These are phyloP conservation scores for Aureobasidium sp. DNA, from an alignment of 2,329 filamentous ascomycete species.

Conservation along the genomic window DNA sequence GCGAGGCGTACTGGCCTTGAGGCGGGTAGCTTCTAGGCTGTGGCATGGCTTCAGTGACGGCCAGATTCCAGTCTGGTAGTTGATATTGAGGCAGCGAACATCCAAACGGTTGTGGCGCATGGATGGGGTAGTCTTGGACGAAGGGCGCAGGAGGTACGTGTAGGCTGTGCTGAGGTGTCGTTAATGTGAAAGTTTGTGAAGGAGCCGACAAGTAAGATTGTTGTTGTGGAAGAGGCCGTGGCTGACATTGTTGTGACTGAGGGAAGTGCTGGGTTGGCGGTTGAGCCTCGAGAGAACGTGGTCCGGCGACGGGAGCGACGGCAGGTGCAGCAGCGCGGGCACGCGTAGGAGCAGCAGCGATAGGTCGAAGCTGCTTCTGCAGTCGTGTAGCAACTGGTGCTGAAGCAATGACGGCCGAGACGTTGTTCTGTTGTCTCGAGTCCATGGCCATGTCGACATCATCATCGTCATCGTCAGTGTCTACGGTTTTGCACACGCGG, in stretches of 20 bases:
- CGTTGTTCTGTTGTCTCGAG: neutral
- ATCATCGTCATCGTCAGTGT: neutral
- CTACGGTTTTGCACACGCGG: neutral
- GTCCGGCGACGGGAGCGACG: neutral
- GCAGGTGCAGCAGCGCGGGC: neutral
- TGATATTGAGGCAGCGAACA: neutral
- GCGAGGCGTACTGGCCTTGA: neutral
- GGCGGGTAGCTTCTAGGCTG: neutral
- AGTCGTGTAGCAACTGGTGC: neutral
- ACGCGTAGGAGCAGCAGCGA: neutral
- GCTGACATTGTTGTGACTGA: neutral
- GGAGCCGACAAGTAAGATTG: neutral
- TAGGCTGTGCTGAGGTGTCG: neutral
- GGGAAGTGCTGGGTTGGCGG: neutral
- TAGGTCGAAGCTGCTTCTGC: constrained; percentile 14
- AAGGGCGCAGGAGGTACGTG: neutral
- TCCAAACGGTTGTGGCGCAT: neutral
- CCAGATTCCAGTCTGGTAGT: neutral
- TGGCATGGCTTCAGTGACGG: neutral
- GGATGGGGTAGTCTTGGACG: neutral
- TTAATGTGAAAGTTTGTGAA: neutral
- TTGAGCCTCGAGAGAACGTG: neutral
- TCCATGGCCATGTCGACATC: too few species aligned
- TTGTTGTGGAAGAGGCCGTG: neutral
- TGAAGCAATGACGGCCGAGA: neutral